Base-by-base conservation (phyloP, 2,329 filamentous ascomycete genomes). In the Volutella citrinella region DNA sequence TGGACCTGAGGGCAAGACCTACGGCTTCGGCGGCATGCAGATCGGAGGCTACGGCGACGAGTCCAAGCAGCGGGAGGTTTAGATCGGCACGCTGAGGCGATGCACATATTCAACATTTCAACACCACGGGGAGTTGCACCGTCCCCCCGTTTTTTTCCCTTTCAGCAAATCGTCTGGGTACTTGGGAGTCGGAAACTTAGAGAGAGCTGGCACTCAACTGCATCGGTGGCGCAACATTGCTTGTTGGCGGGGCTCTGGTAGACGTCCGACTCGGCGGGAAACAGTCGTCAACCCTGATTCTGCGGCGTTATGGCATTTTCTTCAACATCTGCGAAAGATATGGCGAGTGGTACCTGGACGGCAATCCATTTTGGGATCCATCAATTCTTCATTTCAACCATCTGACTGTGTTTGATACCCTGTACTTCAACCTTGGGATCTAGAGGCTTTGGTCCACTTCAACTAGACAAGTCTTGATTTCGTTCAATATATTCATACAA, bases 1-100 rank as follows among this genome's bases (percentile, higher is more conserved):
- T 38, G 72, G 64, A 1, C 69, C 72, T 5, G 79, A 87, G 62
- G 82, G 82, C 4, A 76, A 76, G 68, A 79, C 79, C 7, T 87
- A 80, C 39, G 64, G 61, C 2, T 65, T 68, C 19, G 68, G 66
- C 11, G 72, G 70, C 14, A 69, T 68, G 36, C 68, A 65, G 18
- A 65, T 76, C 42, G 77, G 68, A 26, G 75, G 76, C 2, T 80
- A 80, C 38, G 68, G 76, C 10, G 66, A 76, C n/a, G 76, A 80
- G 64, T 65, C 61, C 30, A 69, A 60, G 49, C 53, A 52, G 23
- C 58, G 51, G 12, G 46, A 60, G 37, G 36, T 23, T 10, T 64
- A 54, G 36, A 19, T 17, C 14, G 15, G 23, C 11, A 10, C 13
- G 20, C 11, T 1, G 4, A 31, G 12, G 10, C 12, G 28, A 13